Base-by-base conservation (phyloP, 768 basidiomycete species). In the Krasilnikovozyma curviuscula region DNA sequence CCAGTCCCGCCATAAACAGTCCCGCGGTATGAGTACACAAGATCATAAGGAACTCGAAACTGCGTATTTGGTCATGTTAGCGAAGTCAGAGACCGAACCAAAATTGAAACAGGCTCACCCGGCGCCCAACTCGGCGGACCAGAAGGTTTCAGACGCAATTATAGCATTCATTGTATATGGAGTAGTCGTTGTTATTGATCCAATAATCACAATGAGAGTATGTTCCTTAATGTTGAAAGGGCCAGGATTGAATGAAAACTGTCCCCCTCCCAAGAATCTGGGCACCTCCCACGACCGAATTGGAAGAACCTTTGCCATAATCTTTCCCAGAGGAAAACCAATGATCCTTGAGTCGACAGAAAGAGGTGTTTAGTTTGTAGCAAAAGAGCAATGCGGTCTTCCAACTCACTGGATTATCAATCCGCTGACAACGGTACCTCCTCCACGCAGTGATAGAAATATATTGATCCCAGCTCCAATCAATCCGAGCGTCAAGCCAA, bases 21-120 rank as follows among this genome's bases (percentile, higher is more conserved):
- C 91, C 93, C 0, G 83, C 84, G 48, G 93, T 66, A 67, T 97
- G 86, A 1, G 88, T 89, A n/a, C 84, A 79, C 28, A 97, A 66
- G 31, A 89, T 72, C 21, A 95, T 66, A 14, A 82, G 70, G 9
- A 82, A 66, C 51, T 77, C 73, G 67, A 95, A 97, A 3, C 67
- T 57, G 31, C n/a, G n/a, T n/a, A n/a, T n/a, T n/a, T n/a, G n/a
- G n/a, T n/a, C n/a, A n/a, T n/a, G n/a, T n/a, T n/a, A n/a, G n/a
- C n/a, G n/a, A n/a, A n/a, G n/a, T n/a, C n/a, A n/a, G n/a, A n/a
- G n/a, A n/a, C n/a, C n/a, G n/a, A n/a, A n/a, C n/a, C 19, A 42
- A 21, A 25, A 41, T 18, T 12, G 31, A 39, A 19, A 16, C 14
- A n/a, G 30, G 52, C 63, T 47, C 25, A 63, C 74, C 83, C 83